Evolutionary conservation across 2,329 filamentous ascomycete species (phyloP), one percentile per base, ranked within the genome.

Genomic region (Neonectria punicea): DNA sequence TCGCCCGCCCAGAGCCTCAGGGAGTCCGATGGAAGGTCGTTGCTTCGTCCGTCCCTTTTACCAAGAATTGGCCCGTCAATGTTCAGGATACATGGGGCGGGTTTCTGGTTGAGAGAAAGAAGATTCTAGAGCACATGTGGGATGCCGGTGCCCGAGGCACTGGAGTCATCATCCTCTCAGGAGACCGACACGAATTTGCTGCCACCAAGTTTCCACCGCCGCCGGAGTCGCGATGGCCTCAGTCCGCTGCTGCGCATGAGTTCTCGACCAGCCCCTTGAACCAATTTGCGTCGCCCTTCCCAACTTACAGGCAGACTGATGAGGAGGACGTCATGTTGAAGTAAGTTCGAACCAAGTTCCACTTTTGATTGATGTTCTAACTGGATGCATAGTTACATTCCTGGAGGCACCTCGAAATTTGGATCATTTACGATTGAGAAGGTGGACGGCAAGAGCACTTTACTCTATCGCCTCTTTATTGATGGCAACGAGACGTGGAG

Each of bases 181-280:
- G 96, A 1, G 96, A 99, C 75, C 86, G 96, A n/a, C 96, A 99
- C 76, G 96, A 99, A 78, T 98, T 98, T 78, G 96, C 93, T 2
- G 94, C 95, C 0, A 98, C 95, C 0, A 89, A 90, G 53, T 91
- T 92, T 80, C 91, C 85, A 16, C 89, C 86, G n/a, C 88, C 84
- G 67, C 83, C 71, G 57, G 85, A 82, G 67, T 87, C 88, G 53
- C 87, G 79, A 57, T 93, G 90, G 90, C 84, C 88, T 0, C 81
- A 88, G 53, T 85, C 80, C 46, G 87, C 89, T 1, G 85, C 90
- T 0, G 92, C 97, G 0, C 91, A 97, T 73, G 96, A 99, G 78
- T 98, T 98, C 79, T 96, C 93, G 25, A 94, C 92, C 1, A 96
- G 93, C 59, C 96, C 96, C 0, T 78, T 99, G 56, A 97, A 90